A percentile compares a stretch with the other conserved stretches of the same genome.
These are phyloP conservation scores for Hymenotorrendiella dingleyae DNA, from an alignment of 2,329 filamentous ascomycete species.

Conservation along the genomic window DNA sequence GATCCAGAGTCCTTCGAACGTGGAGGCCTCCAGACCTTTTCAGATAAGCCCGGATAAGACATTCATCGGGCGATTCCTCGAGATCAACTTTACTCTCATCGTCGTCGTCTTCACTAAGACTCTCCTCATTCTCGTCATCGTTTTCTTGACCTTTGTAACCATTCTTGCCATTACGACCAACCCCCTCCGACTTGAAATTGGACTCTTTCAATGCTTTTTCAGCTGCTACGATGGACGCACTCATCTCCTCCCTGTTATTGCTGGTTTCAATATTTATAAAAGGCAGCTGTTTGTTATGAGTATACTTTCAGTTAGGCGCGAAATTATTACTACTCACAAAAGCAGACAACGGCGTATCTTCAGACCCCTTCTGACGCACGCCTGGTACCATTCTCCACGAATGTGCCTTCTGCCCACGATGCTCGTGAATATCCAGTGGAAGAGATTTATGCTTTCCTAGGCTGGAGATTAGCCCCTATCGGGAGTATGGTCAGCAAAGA, in stretches of 20 bases:
- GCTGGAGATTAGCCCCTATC: background rate
- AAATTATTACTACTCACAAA: background rate
- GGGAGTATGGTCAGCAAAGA: background rate
- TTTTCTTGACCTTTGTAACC: background rate
- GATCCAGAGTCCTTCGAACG: conserved; percentile 1
- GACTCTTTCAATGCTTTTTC: too few species aligned
- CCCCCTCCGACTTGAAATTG: too few species aligned
- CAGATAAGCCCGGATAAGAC: background rate
- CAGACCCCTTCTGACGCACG: background rate
- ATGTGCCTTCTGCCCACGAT: background rate
- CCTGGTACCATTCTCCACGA: background rate
- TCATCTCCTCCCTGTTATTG: background rate
- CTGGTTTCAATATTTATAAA: background rate
- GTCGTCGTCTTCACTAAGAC: background rate
- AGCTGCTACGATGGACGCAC: too few species aligned
- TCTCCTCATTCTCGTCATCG: background rate
- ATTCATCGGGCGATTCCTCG: background rate
- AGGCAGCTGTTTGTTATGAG: background rate
- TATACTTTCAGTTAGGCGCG: too few species aligned
- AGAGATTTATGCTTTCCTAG: background rate
- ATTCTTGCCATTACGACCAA: background rate
- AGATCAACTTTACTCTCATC: background rate
- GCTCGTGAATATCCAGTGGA: background rate
- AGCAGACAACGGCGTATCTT: background rate
- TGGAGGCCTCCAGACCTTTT: background rate